Conservation (phyloP, 257 asterid species). For the Nicotiana sylvestris region DNA sequence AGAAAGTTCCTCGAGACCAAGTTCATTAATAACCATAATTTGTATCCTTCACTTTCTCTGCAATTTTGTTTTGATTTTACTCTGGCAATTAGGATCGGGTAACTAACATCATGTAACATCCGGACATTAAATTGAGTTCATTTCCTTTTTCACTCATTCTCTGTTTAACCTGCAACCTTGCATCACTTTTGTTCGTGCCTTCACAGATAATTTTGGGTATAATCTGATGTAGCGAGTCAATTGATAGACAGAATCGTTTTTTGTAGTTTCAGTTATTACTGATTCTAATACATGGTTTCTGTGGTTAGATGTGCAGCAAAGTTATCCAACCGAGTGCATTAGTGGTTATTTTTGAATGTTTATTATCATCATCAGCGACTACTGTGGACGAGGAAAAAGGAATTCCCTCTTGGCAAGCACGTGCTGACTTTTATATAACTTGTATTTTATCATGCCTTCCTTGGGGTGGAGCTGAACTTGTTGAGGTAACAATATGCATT, state of each 20-base stretch:
- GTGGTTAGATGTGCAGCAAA: conserved; percentile 93
- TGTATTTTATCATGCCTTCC: conserved; percentile 93
- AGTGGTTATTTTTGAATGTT: conserved; percentile 72
- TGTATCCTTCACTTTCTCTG: neutral
- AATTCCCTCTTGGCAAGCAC: conserved; percentile 97
- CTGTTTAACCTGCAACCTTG: neutral
- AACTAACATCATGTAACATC: neutral
- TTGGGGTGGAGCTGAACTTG: conserved; percentile 98
- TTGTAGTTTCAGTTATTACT: neutral
- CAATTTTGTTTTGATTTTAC: neutral
- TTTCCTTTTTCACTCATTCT: neutral
- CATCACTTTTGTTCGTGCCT: neutral
- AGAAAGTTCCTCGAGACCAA: neutral
- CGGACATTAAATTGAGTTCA: neutral
- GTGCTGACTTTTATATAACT: conserved; percentile 88
- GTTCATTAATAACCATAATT: conserved; percentile 4
- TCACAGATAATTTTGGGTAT: neutral
- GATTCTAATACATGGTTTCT: neutral
- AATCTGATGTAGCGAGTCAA: neutral
- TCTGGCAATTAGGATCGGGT: neutral
- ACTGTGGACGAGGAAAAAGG: conserved; percentile 98
- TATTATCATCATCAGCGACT: conserved; percentile 91
- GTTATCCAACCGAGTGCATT: conserved; percentile 86
- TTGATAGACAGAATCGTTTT: neutral
- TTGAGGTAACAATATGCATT: conserved; percentile 51